Evolutionary conservation across 306 rosid species (phyloP).

Genomic region (Lathyrus tuberosus): DNA sequence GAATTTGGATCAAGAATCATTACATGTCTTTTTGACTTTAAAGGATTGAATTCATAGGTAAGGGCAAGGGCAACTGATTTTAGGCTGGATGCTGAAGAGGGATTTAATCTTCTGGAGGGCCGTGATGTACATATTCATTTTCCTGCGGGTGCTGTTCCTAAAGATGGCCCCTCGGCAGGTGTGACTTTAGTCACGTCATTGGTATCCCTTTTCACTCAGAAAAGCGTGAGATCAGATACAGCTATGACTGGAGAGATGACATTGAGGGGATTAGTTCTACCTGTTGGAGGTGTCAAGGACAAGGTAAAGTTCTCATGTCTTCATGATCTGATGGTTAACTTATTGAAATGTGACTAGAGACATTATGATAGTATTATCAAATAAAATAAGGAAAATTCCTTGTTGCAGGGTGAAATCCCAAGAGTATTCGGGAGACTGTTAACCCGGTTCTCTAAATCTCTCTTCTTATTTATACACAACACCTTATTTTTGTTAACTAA

Average conservation of each 20-base stretch:
- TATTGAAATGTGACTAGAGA: constrained; percentile 14
- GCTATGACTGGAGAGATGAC: constrained; percentile 99
- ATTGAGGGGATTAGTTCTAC: constrained; percentile 93
- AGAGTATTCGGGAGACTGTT: not conserved
- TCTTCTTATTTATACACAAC: not conserved
- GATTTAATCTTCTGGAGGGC: constrained; percentile 75
- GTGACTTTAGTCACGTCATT: constrained; percentile 96
- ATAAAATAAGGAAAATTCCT: not conserved
- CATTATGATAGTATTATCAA: not conserved
- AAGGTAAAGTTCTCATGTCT: constrained; percentile 60
- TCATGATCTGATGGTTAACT: constrained; percentile 26
- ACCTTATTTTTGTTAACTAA: not conserved
- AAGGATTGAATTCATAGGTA: constrained; percentile 55
- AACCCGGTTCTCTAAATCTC: not conserved
- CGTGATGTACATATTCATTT: constrained; percentile 96
- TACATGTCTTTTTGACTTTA: constrained; percentile 34
- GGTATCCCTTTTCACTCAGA: constrained; percentile 84
- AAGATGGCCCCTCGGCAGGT: constrained; percentile 99
- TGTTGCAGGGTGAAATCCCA: not conserved
- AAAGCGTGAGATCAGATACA: constrained; percentile 86
- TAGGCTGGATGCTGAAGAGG: constrained; percentile 62
- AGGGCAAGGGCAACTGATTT: constrained; percentile 89
- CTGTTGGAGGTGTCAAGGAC: constrained; percentile 98
- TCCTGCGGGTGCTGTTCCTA: constrained; percentile 98
- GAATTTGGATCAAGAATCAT: constrained; percentile 36